Evolutionary conservation across 139 green algal species (phyloP).

Genomic region (Auxenochlorella pyrenoidosa): DNA sequence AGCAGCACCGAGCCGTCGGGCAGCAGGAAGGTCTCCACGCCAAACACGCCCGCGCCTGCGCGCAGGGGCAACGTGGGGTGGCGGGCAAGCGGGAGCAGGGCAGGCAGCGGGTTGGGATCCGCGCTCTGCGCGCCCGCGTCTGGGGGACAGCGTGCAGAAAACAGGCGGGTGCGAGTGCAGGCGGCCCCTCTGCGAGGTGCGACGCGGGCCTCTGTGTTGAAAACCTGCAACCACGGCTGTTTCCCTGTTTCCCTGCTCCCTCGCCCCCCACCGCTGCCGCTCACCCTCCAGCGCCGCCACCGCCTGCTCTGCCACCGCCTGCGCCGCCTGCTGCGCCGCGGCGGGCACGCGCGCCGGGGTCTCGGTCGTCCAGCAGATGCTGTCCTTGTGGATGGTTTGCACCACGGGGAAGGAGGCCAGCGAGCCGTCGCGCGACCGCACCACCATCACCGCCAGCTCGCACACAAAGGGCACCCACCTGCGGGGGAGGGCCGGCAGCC

Average conservation of each 20-base stretch:
- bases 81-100: neutral
- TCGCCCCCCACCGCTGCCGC: neutral
- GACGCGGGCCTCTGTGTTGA: no score
- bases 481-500: constrained; percentile 74
- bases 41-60: constrained; percentile 95
- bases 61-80: constrained; percentile 31
- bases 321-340: constrained; percentile 37
- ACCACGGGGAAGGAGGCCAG: constrained; percentile 88
- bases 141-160: no score
- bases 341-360: constrained; percentile 79
- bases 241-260: no score
- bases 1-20: constrained; percentile 83
- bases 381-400: constrained; percentile 95
- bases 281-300: constrained; percentile 76
- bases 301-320: constrained; percentile 68
- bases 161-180: no score
- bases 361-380: constrained; percentile 94
- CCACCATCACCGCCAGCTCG: constrained; percentile 85
- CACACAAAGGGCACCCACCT: constrained; percentile 91
- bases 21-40: constrained; percentile 97
- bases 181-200: no score
- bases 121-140: no score
- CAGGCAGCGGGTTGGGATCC: neutral
- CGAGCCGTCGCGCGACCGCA: constrained; percentile 52
- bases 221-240: no score